These are phyloP conservation scores for Prunus mongolica DNA, from an alignment of 306 rosid genomes.

Conservation along the genomic window DNA sequence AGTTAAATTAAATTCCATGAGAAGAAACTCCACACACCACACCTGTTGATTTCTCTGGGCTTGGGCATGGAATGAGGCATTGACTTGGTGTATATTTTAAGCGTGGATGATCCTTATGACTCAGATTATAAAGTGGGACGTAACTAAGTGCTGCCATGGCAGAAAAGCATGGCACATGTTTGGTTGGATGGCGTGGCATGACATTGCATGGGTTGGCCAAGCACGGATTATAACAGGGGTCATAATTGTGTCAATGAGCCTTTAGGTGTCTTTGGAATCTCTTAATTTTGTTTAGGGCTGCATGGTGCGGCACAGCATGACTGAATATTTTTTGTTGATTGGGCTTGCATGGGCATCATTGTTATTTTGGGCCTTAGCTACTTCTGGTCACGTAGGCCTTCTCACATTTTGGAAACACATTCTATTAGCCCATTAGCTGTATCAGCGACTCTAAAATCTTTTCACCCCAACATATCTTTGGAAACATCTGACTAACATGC, in stretches of 20 bases:
- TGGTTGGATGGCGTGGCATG: background rate
- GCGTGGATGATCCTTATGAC: background rate
- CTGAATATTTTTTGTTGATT: background rate
- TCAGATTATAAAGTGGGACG: background rate
- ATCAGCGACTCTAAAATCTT: background rate
- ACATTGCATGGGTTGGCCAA: background rate
- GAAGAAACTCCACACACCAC: no score
- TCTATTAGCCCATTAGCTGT: background rate
- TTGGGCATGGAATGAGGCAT: background rate
- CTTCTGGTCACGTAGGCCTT: background rate
- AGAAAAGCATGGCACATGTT: background rate
- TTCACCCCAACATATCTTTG: background rate
- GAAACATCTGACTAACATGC: background rate
- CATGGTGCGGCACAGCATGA: background rate
- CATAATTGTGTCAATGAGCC: background rate
- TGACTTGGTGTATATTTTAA: background rate
- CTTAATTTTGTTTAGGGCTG: background rate
- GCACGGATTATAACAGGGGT: background rate
- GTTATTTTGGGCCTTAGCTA: background rate
- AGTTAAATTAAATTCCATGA: no score
- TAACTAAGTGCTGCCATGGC: background rate
- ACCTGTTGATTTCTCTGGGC: no score
- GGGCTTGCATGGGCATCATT: background rate
- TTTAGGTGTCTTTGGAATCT: background rate
- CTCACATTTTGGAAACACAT: background rate